phyloP scores from a whole-genome alignment of 176 grass and related monocot genomes.

The Hsuehochloa calcarea region DNA sequence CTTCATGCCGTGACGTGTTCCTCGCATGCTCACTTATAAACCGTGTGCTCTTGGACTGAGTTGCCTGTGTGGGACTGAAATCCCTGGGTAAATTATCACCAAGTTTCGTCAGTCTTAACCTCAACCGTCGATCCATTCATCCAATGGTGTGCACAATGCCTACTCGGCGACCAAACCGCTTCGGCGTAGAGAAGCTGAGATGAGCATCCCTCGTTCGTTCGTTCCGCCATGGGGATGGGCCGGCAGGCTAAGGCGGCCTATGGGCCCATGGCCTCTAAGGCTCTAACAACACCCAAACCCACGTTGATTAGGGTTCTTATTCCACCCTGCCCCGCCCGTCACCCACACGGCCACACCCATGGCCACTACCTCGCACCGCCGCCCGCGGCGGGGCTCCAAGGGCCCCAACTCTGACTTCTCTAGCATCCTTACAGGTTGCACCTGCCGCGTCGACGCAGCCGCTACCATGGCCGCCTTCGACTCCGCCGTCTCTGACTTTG shows the following conservation, averaged over 20 bases:
- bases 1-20: conserved; percentile 29
- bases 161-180: too few relatives aligned
- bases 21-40: accelerated
- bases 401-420: conserved; percentile 37
- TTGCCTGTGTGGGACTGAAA: conserved; percentile 21
- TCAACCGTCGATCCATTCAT: neutral
- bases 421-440: conserved; percentile 47
- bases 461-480: conserved; percentile 51
- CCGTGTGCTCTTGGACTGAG: accelerated
- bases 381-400: conserved; percentile 29
- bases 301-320: conserved; percentile 33
- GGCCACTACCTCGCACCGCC: conserved; percentile 3
- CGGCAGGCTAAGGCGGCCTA: neutral
- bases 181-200: neutral
- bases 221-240: neutral
- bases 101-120: too few relatives aligned
- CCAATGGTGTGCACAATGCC: neutral
- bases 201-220: too few relatives aligned
- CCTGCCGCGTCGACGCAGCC: conserved; percentile 36
- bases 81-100: neutral
- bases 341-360: neutral
- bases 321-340: neutral
- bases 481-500: conserved; percentile 2
- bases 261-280: neutral
- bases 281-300: neutral